Conservation (phyloP, 805 yeast genomes). For the Cephaloascus fragrans region DNA sequence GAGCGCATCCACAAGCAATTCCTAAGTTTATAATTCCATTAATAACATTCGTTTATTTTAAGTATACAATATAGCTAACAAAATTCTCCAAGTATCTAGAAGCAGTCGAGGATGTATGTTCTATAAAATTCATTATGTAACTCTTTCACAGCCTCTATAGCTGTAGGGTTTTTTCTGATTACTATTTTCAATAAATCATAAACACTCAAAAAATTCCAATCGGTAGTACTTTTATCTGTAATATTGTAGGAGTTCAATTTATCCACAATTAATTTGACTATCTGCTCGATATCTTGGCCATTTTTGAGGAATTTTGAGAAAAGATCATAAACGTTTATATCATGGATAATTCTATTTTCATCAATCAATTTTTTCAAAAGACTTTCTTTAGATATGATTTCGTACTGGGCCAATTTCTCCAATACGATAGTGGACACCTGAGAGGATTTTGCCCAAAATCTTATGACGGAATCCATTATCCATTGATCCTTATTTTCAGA, state of each 20-base stretch:
- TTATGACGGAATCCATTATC: slow-evolving; percentile 46
- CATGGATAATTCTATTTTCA: background rate
- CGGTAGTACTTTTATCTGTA: background rate
- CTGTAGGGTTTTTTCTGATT: background rate
- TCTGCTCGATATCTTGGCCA: background rate
- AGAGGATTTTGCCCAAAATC: slow-evolving; percentile 58
- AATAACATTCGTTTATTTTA: too few relatives aligned
- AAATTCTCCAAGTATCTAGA: too few relatives aligned
- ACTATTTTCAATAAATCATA: background rate
- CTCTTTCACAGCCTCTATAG: background rate
- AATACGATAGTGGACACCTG: slow-evolving; percentile 21
- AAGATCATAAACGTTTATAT: too few relatives aligned
- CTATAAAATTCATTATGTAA: background rate
- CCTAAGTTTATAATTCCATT: too few relatives aligned
- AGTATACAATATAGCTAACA: too few relatives aligned
- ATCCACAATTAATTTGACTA: background rate
- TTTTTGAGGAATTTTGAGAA: too few relatives aligned
- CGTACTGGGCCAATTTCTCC: background rate
- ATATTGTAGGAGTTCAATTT: background rate
- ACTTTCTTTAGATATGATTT: background rate
- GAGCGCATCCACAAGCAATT: too few relatives aligned
- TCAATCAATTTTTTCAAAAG: background rate
- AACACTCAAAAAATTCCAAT: background rate
- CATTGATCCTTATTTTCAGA: slow-evolving; percentile 11
- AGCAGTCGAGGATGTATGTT: too few relatives aligned